These are phyloP conservation scores for Metschnikowia continentalis DNA, from an alignment of 805 yeast genomes.

Conservation along the genomic window DNA sequence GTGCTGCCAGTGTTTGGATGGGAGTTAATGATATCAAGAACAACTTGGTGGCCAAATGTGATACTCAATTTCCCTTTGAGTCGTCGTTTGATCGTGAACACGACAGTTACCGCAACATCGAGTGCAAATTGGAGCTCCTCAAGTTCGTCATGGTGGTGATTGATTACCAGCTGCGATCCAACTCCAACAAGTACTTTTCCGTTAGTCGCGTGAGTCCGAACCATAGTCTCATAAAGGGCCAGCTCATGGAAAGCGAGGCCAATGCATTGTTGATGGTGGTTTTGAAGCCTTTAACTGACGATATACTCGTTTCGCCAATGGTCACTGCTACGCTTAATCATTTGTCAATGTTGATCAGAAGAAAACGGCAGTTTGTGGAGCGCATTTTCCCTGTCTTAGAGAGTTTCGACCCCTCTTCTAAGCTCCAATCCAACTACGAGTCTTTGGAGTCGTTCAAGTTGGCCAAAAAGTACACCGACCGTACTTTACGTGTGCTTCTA, in stretches of 20 bases:
- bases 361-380: slow-evolving; percentile 57
- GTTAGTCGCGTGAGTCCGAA: slow-evolving; percentile 46
- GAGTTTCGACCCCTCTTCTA: slow-evolving; percentile 55
- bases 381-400: slow-evolving; percentile 58
- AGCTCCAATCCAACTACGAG: slow-evolving; percentile 49
- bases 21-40: slow-evolving; percentile 53
- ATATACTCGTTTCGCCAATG: slow-evolving; percentile 48
- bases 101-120: slow-evolving; percentile 48
- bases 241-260: slow-evolving; percentile 62
- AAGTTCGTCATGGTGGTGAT: slow-evolving; percentile 56
- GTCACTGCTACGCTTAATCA: slow-evolving; percentile 68
- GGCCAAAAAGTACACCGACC: slow-evolving; percentile 58
- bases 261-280: slow-evolving; percentile 59
- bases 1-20: slow-evolving; percentile 45
- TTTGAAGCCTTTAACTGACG: slow-evolving; percentile 51
- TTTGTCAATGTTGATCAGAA: slow-evolving; percentile 56
- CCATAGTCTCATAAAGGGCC: slow-evolving; percentile 62
- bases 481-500: slow-evolving; percentile 46
- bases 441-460: slow-evolving; percentile 47
- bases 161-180: slow-evolving; percentile 45
- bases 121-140: slow-evolving; percentile 63
- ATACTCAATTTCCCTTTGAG: slow-evolving; percentile 49
- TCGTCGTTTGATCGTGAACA: slow-evolving; percentile 46
- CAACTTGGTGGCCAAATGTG: slow-evolving; percentile 59
- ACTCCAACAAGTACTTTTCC: slow-evolving; percentile 39